A percentile compares a stretch with the other conserved stretches of the same genome.
Evolutionary conservation across 192 early-diverging fungal genomes (phyloP).

Genomic region (Globomyces pollinis-pini): DNA sequence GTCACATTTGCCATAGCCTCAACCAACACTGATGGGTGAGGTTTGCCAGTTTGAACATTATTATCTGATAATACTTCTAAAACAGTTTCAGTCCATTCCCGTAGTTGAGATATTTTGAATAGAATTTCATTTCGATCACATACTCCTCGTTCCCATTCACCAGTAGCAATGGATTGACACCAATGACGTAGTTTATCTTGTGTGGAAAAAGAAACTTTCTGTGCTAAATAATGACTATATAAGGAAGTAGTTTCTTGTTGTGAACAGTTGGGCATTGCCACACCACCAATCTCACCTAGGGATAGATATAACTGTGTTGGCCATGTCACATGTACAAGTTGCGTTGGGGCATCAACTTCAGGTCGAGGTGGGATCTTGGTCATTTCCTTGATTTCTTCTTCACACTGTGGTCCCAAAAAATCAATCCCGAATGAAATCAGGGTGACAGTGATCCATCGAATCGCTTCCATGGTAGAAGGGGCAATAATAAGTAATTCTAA

Average conservation of each 20-base stretch:
- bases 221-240: constrained; percentile 1
- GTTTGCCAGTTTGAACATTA: constrained; percentile 1
- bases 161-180: constrained; percentile 8
- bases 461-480: neutral
- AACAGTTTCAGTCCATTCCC: neutral
- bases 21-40: constrained; percentile 1
- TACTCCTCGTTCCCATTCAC: constrained; percentile 14
- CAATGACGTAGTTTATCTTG: neutral
- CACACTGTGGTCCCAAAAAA: neutral
- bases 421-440: constrained; percentile 22
- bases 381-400: constrained; percentile 1
- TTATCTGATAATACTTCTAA: neutral
- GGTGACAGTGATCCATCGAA: constrained; percentile 23
- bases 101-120: neutral
- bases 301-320: neutral
- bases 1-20: neutral
- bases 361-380: neutral
- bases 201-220: constrained; percentile 8
- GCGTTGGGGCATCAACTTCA: neutral
- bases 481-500: constrained; percentile 11
- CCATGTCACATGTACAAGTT: neutral
- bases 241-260: neutral
- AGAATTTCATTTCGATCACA: constrained; percentile 1
- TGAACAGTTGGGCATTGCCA: neutral
- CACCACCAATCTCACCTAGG: neutral